Base-by-base conservation (phyloP, 441 rosid species). In the Mallotus japonicus region DNA sequence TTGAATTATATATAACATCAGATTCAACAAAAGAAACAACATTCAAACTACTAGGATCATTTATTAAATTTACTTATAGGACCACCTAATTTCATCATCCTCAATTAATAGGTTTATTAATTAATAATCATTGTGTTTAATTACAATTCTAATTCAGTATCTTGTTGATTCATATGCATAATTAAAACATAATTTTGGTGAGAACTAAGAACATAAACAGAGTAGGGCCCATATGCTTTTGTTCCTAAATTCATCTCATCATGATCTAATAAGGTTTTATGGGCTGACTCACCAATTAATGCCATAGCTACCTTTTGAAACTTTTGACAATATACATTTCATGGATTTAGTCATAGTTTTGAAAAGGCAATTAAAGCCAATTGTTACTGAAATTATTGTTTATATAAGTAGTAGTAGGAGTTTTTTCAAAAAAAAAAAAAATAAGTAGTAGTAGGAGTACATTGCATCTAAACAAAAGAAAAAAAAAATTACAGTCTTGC, bases 281-380 rank as follows among this genome's bases (percentile, higher is more conserved):
- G 75, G 32, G 75, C 67, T 59, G 84, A 81, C 78, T 62, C 70
- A 77, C 79, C 81, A 68, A 80, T 76, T 75, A 68, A 80, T 76
- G 82, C 65, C 70, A 66, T 68, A 28, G 8, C 9, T 42, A 42
- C 8, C 24, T 55, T 73, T 14, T 50, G n/a, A 64, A 49, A 28
- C 74, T 61, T 67, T 77, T 64, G 78, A 77, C 60, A 61, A 54
- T 17, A n/a, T 17, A 54, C 16, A n/a, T 71, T 72, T 75, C 77
- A 81, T 65, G 55, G 71, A 62, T 66, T 67, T 51, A 51, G 63
- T 37, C 54, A 55, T 4, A 60, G 42, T 59, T 32, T 42, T 42
- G 4, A 54, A 54, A 54, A 28, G 58, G 58, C 58, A 17, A 28
- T 28, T 28, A 28, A 42, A 42, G 8, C 46, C 7, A 42, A 42